Percentiles rank a stretch among this genome's conserved stretches.
Conservation (phyloP, 345 rosid genomes). For the Iberis pinnata region DNA sequence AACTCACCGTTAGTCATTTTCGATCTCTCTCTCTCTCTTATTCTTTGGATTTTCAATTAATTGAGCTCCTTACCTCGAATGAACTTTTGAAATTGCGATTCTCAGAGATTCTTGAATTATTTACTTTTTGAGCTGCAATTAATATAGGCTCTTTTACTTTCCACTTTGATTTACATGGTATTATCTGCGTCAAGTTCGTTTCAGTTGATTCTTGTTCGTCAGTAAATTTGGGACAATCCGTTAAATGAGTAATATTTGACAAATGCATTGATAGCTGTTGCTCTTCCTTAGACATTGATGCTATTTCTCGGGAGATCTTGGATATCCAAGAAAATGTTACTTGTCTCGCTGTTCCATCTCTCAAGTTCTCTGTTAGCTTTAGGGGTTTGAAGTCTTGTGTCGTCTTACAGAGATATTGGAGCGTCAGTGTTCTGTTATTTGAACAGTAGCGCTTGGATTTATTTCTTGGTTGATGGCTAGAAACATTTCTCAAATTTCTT, state of each 20-base stretch:
- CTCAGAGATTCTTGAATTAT: constrained; percentile 2
- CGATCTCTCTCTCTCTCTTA: constrained; percentile 12
- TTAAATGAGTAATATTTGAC: constrained; percentile 1
- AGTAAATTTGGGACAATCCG: background rate
- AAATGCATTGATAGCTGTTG: constrained; percentile 7
- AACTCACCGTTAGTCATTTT: constrained; percentile 25
- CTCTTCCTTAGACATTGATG: constrained; percentile 7
- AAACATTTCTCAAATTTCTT: background rate
- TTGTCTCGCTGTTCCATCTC: constrained; percentile 2
- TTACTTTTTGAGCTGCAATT: background rate
- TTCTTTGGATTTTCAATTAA: background rate
- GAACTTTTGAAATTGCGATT: background rate
- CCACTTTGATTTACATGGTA: background rate
- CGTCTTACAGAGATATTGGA: background rate
- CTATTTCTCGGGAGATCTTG: constrained; percentile 8
- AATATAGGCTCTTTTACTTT: background rate
- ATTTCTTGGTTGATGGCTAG: background rate
- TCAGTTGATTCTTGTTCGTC: background rate
- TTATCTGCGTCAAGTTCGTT: background rate
- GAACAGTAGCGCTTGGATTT: background rate
- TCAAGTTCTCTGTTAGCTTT: background rate
- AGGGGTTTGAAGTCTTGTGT: background rate
- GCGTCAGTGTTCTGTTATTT: background rate
- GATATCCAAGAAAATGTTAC: background rate
- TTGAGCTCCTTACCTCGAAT: background rate